Conservation (phyloP, 345 rosid genomes). For the Populus alba region DNA sequence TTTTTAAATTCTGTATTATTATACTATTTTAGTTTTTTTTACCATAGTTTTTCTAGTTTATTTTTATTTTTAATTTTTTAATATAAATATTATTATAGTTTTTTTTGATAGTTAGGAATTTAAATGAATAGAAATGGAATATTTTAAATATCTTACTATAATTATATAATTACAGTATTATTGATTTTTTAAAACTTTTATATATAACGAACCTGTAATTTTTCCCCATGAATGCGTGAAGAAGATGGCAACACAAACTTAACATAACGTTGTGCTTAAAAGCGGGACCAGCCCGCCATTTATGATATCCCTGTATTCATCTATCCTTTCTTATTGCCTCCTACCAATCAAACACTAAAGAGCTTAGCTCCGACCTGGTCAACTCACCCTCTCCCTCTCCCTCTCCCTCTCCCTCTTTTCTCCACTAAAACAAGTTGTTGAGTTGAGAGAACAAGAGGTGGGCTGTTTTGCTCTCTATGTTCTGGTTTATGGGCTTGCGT, state of each 20-base stretch:
- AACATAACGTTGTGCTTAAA: slow-evolving; percentile 3
- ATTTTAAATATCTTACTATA: no score
- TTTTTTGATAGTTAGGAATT: no score
- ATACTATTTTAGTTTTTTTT: no score
- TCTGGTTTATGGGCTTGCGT: background rate
- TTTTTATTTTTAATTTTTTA: no score
- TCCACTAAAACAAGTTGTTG: background rate
- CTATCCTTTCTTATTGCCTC: background rate
- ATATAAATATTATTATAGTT: no score
- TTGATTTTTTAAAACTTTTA: no score
- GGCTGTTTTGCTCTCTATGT: slow-evolving; percentile 4
- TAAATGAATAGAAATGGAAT: no score
- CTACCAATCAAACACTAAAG: background rate
- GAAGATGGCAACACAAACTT: background rate
- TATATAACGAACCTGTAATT: no score
- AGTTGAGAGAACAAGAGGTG: slow-evolving; percentile 21
- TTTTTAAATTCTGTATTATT: no score
- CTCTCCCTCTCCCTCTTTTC: background rate
- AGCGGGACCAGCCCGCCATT: slow-evolving; percentile 46
- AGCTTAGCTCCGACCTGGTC: slow-evolving; percentile 3
- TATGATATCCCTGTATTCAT: slow-evolving; percentile 15
- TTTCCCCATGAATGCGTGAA: no score
- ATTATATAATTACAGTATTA: no score
- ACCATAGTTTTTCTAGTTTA: no score
- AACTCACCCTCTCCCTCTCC: slow-evolving; percentile 9